A percentile compares a stretch with the other conserved stretches of the same genome.
Evolutionary conservation across 1,284 basidiomycete species (phyloP).

Genomic region (Cryptococcus hybrid): DNA sequence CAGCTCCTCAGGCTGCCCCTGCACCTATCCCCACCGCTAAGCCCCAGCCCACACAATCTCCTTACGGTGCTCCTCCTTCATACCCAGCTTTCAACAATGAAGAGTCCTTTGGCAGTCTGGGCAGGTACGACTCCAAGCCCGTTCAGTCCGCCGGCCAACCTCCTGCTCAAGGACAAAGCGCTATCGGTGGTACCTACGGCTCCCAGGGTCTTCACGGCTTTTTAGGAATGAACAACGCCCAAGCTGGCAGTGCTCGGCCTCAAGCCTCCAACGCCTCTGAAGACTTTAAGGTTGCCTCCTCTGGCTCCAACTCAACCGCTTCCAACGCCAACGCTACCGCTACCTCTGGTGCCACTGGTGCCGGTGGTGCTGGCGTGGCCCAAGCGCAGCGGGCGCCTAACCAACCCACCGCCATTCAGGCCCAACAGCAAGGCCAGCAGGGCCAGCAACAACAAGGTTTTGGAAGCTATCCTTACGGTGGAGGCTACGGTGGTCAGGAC

Average conservation of each 20-base stretch:
- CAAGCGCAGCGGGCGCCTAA: background rate
- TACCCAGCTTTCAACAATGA: slow-evolving; percentile 42
- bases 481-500: slow-evolving; percentile 24
- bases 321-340: background rate
- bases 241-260: background rate
- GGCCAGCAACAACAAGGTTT: slow-evolving; percentile 11
- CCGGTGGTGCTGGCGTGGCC: background rate
- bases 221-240: background rate
- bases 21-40: slow-evolving; percentile 34
- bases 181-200: background rate
- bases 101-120: slow-evolving; percentile 34
- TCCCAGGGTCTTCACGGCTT: background rate
- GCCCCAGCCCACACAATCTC: slow-evolving; percentile 43
- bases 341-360: background rate
- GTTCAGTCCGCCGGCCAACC: background rate
- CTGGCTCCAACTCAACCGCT: background rate
- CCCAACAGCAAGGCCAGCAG: slow-evolving; percentile 1
- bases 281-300: background rate
- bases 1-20: slow-evolving; percentile 39
- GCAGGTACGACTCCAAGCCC: slow-evolving; percentile 27
- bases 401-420: background rate
- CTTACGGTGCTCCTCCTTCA: slow-evolving; percentile 42
- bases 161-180: background rate
- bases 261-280: background rate
- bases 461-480: slow-evolving; percentile 26